Evolutionary conservation across 2,329 filamentous ascomycete species (phyloP).

Genomic region (Alternaria triticimaculans): DNA sequence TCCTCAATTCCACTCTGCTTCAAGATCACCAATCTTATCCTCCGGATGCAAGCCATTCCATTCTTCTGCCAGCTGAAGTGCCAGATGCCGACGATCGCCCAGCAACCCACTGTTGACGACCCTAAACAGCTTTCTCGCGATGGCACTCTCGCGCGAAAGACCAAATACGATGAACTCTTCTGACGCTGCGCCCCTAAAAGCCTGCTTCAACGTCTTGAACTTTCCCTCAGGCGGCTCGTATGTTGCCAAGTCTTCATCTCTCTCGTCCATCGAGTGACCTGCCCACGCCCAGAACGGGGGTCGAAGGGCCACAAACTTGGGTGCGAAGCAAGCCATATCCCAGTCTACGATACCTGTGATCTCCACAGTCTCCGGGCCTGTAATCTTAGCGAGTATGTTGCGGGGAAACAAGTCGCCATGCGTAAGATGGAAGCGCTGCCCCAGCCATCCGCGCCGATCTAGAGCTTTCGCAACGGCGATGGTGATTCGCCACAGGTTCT

Average conservation of each 20-base stretch:
- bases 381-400: constrained; percentile 36
- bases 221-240: background rate
- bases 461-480: background rate
- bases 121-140: constrained; percentile 3
- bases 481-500: background rate
- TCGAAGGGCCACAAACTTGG: constrained; percentile 27
- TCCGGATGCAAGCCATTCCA: background rate
- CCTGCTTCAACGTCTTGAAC: background rate
- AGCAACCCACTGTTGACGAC: background rate
- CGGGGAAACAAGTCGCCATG: constrained; percentile 39
- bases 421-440: constrained; percentile 5
- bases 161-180: background rate
- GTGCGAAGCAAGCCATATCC: constrained; percentile 40
- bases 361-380: background rate
- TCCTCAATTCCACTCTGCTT: background rate
- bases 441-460: background rate
- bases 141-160: background rate
- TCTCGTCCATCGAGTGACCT: background rate
- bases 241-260: background rate
- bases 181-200: background rate
- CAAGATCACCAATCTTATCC: background rate
- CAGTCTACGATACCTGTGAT: constrained; percentile 41
- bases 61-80: background rate
- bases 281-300: constrained; percentile 12
- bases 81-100: background rate